Evolutionary conservation across 495 filamentous ascomycete species (phyloP).

Genomic region (Rhypophila decipiens): DNA sequence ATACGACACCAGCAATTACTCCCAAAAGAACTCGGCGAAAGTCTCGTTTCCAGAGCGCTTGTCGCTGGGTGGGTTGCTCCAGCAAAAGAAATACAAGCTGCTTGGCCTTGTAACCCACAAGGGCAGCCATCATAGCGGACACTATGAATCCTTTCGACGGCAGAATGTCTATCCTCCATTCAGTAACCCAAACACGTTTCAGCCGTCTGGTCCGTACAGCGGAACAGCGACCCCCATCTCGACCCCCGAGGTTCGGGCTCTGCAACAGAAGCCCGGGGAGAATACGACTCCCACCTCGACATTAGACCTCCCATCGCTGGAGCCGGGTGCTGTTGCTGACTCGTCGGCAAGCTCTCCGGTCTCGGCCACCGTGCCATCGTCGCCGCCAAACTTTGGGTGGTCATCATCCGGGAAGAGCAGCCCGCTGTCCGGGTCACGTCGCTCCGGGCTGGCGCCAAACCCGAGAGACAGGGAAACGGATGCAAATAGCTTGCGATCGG

Average conservation of each 20-base stretch:
- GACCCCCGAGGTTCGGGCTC: constrained; percentile 32
- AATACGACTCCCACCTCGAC: constrained; percentile 33
- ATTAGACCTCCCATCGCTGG: constrained; percentile 28
- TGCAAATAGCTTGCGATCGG: constrained; percentile 34
- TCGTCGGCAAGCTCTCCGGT: constrained; percentile 17
- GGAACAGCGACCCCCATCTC: constrained; percentile 35
- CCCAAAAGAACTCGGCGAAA: constrained; percentile 89
- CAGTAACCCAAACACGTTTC: constrained; percentile 73
- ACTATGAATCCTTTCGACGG: constrained; percentile 95
- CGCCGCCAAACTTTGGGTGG: background rate
- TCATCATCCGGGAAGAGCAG: background rate
- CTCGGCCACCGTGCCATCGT: constrained; percentile 4
- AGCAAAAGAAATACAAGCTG: constrained; percentile 74
- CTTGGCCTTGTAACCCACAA: constrained; percentile 89
- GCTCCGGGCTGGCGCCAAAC: background rate
- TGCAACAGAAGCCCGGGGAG: constrained; percentile 17
- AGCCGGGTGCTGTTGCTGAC: constrained; percentile 16
- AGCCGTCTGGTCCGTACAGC: constrained; percentile 63
- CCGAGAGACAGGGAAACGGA: constrained; percentile 25
- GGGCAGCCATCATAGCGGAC: constrained; percentile 90
- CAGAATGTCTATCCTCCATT: constrained; percentile 67
- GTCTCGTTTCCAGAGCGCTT: constrained; percentile 84
- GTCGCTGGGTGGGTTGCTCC: constrained; percentile 70
- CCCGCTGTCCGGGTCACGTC: background rate
- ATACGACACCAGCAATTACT: constrained; percentile 64